A percentile compares a stretch with the other conserved stretches of the same genome.
phyloP scores from a whole-genome alignment of 148 eudicot genomes.

The Fagopyrum homotropicum region DNA sequence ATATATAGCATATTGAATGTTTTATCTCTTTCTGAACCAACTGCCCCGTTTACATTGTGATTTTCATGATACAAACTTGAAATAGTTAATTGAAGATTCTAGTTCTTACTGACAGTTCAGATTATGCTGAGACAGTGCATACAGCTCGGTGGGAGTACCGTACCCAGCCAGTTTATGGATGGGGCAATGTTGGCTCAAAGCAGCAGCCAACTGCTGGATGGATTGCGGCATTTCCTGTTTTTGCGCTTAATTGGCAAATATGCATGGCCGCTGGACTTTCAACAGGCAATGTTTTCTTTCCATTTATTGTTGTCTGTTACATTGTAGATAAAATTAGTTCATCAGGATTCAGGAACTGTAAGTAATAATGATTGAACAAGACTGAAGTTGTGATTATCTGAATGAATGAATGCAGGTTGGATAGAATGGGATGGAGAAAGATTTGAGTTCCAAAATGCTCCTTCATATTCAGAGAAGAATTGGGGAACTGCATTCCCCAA shows the following conservation, averaged over 20 bases:
- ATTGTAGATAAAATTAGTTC: neutral
- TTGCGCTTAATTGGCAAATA: constrained; percentile 99
- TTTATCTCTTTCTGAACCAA: neutral
- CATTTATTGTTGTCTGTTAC: neutral
- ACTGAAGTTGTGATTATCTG: neutral
- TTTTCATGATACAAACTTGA: neutral
- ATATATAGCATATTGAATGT: neutral
- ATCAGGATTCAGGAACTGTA: neutral
- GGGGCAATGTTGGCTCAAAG: constrained; percentile 88
- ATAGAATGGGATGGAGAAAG: constrained; percentile 96
- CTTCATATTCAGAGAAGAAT: constrained; percentile 92
- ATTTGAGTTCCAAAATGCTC: constrained; percentile 86
- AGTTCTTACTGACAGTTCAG: constrained; percentile 52
- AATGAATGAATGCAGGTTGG: constrained; percentile 52
- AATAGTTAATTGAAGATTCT: neutral
- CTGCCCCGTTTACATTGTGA: constrained; percentile 2
- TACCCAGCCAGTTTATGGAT: constrained; percentile 85
- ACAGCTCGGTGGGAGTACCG: constrained; percentile 91
- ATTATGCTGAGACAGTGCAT: constrained; percentile 71
- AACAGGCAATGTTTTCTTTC: constrained; percentile 43
- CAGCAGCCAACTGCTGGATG: constrained; percentile 97
- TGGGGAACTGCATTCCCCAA: constrained; percentile 98
- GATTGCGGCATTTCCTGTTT: constrained; percentile 97
- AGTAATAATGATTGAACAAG: neutral
- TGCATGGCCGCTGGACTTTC: constrained; percentile 98